Percentiles rank a stretch among this genome's conserved stretches.
Conservation (phyloP, 2,329 filamentous ascomycete genomes). For the Fusarium sp. region DNA sequence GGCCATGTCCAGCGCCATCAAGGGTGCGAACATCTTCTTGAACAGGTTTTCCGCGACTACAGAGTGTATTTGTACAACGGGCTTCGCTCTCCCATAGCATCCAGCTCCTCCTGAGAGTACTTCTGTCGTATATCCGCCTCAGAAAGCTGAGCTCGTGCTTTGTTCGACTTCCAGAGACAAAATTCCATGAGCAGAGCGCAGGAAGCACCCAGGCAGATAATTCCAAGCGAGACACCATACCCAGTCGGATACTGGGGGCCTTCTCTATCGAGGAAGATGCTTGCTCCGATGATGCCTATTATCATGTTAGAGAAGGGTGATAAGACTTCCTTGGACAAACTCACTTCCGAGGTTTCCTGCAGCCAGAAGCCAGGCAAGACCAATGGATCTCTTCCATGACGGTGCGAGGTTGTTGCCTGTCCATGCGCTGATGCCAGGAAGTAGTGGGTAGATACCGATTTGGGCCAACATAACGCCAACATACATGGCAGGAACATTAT, state of each 20-base stretch:
- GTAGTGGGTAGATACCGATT: constrained; percentile 50
- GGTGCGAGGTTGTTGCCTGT: constrained; percentile 44
- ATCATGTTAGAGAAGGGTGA: not conserved
- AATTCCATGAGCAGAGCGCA: constrained; percentile 31
- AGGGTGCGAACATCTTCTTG: not conserved
- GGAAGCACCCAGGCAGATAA: constrained; percentile 30
- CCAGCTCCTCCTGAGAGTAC: constrained; percentile 31
- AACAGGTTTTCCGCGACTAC: not conserved
- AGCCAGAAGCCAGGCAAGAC: constrained; percentile 41
- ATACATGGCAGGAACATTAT: constrained; percentile 51
- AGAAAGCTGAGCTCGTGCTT: constrained; percentile 4
- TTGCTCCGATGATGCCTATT: constrained; percentile 50
- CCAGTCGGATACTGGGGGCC: constrained; percentile 54
- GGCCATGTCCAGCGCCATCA: too few relatives aligned
- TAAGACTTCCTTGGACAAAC: not conserved
- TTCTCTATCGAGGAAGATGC: constrained; percentile 54
- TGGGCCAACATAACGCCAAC: constrained; percentile 17
- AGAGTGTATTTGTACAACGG: constrained; percentile 32
- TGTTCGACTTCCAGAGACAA: constrained; percentile 27
- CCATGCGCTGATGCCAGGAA: constrained; percentile 46
- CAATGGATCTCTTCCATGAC: constrained; percentile 42
- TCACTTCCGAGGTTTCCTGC: constrained; percentile 44
- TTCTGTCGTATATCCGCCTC: constrained; percentile 20
- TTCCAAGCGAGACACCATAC: constrained; percentile 52
- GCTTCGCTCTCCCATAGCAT: constrained; percentile 35